A percentile compares a stretch with the other conserved stretches of the same genome.
Evolutionary conservation across 208 protist species (phyloP).

Genomic region (Sergeia podlipaevii): DNA sequence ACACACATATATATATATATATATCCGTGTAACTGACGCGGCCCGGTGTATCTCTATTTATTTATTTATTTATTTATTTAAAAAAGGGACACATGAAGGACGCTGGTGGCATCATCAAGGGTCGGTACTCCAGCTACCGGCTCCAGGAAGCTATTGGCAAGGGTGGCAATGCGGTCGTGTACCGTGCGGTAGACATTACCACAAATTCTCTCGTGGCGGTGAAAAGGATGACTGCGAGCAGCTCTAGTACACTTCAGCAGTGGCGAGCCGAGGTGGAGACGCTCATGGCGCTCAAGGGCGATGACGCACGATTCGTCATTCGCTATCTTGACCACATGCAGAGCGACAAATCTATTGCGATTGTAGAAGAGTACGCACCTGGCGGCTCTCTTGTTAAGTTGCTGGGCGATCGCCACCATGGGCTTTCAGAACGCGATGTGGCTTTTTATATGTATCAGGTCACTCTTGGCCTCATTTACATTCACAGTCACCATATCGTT

Average conservation of each 20-base stretch:
- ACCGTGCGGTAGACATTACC: conserved; percentile 46
- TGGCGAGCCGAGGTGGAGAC: conserved; percentile 74
- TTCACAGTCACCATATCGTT: conserved; percentile 54
- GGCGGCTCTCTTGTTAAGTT: conserved; percentile 55
- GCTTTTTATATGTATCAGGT: conserved; percentile 51
- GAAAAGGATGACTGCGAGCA: conserved; percentile 56
- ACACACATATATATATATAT: background rate
- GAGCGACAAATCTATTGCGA: conserved; percentile 44
- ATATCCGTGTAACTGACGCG: background rate
- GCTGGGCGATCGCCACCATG: conserved; percentile 15
- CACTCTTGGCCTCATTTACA: conserved; percentile 54
- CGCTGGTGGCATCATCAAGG: conserved; percentile 38
- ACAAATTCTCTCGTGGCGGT: conserved; percentile 55
- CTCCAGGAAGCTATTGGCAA: conserved; percentile 67
- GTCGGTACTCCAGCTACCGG: conserved; percentile 76
- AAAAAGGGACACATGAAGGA: conserved; percentile 6
- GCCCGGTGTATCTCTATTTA: too few species aligned
- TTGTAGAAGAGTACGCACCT: conserved; percentile 73
- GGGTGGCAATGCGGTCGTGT: conserved; percentile 73
- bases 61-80: background rate
- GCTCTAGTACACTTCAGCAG: conserved; percentile 34
- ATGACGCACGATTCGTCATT: conserved; percentile 43
- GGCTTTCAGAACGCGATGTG: conserved; percentile 26
- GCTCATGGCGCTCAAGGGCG: conserved; percentile 40
- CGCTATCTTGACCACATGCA: conserved; percentile 83